Evolutionary conservation across 2,329 filamentous ascomycete genomes (phyloP), one percentile per base, ranked within the genome.

Genomic region (Verticillium tricorpus): DNA sequence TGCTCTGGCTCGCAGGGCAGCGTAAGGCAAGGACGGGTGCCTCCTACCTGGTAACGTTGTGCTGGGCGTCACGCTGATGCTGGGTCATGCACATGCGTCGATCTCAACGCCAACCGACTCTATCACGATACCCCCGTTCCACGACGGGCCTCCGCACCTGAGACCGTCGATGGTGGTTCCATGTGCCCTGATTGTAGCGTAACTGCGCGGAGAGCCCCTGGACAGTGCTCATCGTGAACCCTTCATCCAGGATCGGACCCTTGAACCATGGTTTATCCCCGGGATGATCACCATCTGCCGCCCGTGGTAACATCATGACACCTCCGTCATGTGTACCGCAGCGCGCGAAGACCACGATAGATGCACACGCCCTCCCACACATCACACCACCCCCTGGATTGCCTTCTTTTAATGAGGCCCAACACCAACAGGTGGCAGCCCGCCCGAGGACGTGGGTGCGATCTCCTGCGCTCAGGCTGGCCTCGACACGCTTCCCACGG

Each of bases 1-100:
- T 35, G 28, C 57, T 31, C 31, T 57, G 14, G 19, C 34, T 37
- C 35, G 8, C 28, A 57, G 52, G 35, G 25, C 57, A 45, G 61
- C 45, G n/a, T 22, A 50, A 5, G 45, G 45, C 45, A n/a, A 9
- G 19, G 45, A 28, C 45, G 11, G n/a, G 45, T 22, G n/a, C 45
- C 9, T 5, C 45, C 9, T 12, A 12, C 45, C 19, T 8, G 45
- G 19, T 25, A 8, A 50, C 19, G 19, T 50, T 14, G 45, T 50
- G 55, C 55, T 35, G 12, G 56, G 63, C 63, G 63, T 65, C 25
- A 64, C 63, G 63, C 63, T 57, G n/a, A 60, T 28, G 55, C 39
- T 50, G 19, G 45, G 25, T 14, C n/a, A 50, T 50, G 45, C 45
- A 50, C 19, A 50, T 12, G 1, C n/a, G 45, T 35, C 45, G 45